A percentile compares a stretch with the other conserved stretches of the same genome.
Evolutionary conservation across 2,329 filamentous ascomycete genomes (phyloP).

Genomic region (Xylariaceae sp.): DNA sequence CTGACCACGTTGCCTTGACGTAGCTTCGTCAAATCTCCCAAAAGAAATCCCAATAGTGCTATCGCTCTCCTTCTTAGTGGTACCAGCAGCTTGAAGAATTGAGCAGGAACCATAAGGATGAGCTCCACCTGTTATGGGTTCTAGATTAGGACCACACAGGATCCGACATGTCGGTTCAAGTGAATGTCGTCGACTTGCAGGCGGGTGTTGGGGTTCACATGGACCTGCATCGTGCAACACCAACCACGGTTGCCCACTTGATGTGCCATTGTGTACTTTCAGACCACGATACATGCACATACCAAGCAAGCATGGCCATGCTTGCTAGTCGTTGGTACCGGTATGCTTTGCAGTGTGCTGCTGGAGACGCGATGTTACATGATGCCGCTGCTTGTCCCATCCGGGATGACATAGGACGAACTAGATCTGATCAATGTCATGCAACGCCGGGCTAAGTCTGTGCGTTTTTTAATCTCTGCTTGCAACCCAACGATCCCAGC

Average conservation of each 20-base stretch:
- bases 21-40: background rate
- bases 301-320: background rate
- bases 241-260: slow-evolving; percentile 8
- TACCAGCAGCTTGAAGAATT: background rate
- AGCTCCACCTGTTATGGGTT: background rate
- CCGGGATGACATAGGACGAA: slow-evolving; percentile 39
- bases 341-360: slow-evolving; percentile 23
- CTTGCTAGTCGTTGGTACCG: slow-evolving; percentile 15
- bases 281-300: background rate
- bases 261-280: slow-evolving; percentile 4
- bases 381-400: slow-evolving; percentile 17
- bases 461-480: slow-evolving; percentile 16
- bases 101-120: background rate
- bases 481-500: slow-evolving; percentile 10
- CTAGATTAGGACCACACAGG: slow-evolving; percentile 1
- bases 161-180: slow-evolving; percentile 40
- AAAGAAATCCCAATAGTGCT: background rate
- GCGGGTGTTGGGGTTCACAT: slow-evolving; percentile 23
- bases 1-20: background rate
- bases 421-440: slow-evolving; percentile 34
- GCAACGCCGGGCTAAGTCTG: slow-evolving; percentile 27
- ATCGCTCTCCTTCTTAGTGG: background rate
- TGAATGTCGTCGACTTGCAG: slow-evolving; percentile 19
- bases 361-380: slow-evolving; percentile 23
- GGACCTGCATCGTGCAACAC: slow-evolving; percentile 23